A percentile compares a stretch with the other conserved stretches of the same genome.
Conservation (phyloP, 257 asterid species). For the Eustoma russellianum region DNA sequence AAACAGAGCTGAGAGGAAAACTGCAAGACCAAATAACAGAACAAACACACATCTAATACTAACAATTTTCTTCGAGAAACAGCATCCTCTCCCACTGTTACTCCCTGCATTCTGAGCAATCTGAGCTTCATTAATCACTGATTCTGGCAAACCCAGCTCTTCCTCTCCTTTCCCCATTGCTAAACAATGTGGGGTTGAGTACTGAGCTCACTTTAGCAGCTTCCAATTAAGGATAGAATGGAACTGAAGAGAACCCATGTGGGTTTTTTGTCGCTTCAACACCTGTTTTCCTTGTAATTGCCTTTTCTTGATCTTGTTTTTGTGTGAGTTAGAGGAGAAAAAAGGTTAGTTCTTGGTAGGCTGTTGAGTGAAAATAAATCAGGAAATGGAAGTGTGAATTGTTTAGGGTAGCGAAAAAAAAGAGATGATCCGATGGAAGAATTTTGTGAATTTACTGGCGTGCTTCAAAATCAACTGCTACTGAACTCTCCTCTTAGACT, state of each 20-base stretch:
- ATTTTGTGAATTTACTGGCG: constrained; percentile 41
- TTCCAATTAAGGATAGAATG: constrained; percentile 40
- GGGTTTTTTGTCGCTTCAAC: constrained; percentile 8
- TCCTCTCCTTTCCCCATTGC: constrained; percentile 82
- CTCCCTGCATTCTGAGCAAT: constrained; percentile 30
- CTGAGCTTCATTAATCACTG: constrained; percentile 45
- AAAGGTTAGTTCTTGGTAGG: not conserved
- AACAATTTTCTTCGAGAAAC: constrained; percentile 30
- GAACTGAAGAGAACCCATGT: constrained; percentile 18
- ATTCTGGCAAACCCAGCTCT: constrained; percentile 26
- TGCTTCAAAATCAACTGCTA: constrained; percentile 20
- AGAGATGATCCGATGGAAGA: constrained; percentile 22
- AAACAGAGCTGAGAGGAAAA: constrained; percentile 58
- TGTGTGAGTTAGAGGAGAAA: constrained; percentile 8
- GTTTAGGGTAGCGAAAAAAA: constrained; percentile 27
- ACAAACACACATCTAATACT: constrained; percentile 58
- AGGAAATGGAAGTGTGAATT: constrained; percentile 5
- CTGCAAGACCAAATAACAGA: constrained; percentile 55
- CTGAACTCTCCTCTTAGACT: constrained; percentile 24
- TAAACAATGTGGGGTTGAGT: constrained; percentile 43
- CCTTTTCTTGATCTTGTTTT: constrained; percentile 6
- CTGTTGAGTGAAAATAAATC: constrained; percentile 33
- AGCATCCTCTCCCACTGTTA: constrained; percentile 17
- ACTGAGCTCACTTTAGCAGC: constrained; percentile 16
- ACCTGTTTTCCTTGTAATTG: not conserved